phyloP scores from a whole-genome alignment of 2,329 filamentous ascomycete species.

The Colletotrichum sp. region DNA sequence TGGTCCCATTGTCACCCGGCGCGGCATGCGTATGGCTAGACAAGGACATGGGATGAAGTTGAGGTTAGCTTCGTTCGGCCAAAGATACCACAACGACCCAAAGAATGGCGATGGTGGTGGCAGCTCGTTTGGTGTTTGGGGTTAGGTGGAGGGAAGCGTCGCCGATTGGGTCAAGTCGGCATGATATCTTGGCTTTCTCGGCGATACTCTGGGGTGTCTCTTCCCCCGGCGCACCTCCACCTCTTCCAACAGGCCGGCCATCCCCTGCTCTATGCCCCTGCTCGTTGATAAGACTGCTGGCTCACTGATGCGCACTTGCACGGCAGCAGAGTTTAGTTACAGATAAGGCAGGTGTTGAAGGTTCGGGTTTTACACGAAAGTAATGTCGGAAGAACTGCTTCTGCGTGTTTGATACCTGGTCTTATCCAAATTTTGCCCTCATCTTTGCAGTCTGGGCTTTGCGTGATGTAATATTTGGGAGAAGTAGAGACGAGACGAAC shows the following conservation, averaged over 20 bases:
- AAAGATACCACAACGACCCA: not conserved
- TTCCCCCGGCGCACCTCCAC: not conserved
- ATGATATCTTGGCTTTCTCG: constrained; percentile 17
- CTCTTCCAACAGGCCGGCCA: not conserved
- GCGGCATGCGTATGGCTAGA: not conserved
- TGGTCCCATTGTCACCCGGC: constrained; percentile 2
- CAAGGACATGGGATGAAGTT: not conserved
- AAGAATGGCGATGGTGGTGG: not conserved
- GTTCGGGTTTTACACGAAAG: not conserved
- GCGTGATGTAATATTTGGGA: not conserved
- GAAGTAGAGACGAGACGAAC: not conserved
- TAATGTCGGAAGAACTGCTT: not conserved
- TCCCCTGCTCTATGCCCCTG: not conserved
- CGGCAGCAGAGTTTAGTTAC: not conserved
- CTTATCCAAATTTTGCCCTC: not conserved
- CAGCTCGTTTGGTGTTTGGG: not conserved
- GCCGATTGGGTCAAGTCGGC: not conserved
- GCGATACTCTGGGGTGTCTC: not conserved
- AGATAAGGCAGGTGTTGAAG: not conserved
- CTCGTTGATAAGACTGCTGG: not conserved
- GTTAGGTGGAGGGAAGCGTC: not conserved
- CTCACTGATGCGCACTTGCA: not conserved
- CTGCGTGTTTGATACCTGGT: not conserved
- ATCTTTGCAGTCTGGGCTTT: not conserved
- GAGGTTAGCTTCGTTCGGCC: not conserved